phyloP scores from a whole-genome alignment of 148 eudicot species.

The Cornus suecica region DNA sequence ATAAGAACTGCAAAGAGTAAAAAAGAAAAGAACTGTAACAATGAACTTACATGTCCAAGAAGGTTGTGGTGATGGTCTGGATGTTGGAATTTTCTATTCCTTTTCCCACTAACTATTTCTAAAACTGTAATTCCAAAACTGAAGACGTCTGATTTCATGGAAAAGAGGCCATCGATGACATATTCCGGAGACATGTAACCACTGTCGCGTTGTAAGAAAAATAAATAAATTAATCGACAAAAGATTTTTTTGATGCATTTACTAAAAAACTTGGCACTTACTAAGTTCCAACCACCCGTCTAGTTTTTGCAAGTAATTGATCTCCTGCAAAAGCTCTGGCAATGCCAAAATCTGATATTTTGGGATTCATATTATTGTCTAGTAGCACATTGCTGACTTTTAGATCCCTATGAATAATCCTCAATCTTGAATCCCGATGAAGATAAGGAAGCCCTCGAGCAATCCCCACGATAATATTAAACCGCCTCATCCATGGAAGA shows the following conservation, averaged over 20 bases:
- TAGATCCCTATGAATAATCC: too few relatives aligned
- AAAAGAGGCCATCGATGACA: constrained; percentile 39
- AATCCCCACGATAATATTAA: constrained; percentile 14
- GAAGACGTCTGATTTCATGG: constrained; percentile 46
- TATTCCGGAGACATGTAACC: constrained; percentile 50
- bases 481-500: constrained; percentile 14
- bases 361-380: constrained; percentile 11
- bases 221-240: too few relatives aligned
- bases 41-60: constrained; percentile 38
- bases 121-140: constrained; percentile 49
- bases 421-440: constrained; percentile 9
- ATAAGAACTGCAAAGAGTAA: background rate
- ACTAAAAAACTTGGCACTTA: too few relatives aligned
- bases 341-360: constrained; percentile 5
- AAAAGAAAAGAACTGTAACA: background rate
- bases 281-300: constrained; percentile 3
- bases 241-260: background rate
- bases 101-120: constrained; percentile 34
- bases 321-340: constrained; percentile 13
- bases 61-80: constrained; percentile 29
- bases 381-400: constrained; percentile 15
- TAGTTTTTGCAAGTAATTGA: constrained; percentile 9
- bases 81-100: too few relatives aligned
- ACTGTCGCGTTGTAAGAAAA: constrained; percentile 8
- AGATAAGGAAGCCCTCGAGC: constrained; percentile 21